phyloP scores from a whole-genome alignment of 495 filamentous ascomycete species.

The Aspergillus leporis region DNA sequence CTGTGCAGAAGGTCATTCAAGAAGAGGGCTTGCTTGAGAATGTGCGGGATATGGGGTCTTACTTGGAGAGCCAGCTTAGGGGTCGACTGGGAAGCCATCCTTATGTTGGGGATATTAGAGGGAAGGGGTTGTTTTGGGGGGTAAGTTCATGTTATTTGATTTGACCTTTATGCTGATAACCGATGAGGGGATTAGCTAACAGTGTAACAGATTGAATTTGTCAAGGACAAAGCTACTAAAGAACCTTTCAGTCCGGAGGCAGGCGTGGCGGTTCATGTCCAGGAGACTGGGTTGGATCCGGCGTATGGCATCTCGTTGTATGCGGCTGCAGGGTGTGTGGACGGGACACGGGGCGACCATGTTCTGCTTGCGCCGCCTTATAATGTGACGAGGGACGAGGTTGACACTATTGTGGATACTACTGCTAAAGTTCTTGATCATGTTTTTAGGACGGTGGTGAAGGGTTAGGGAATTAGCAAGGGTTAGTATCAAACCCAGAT shows the following conservation, averaged over 20 bases:
- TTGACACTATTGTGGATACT: conserved; percentile 57
- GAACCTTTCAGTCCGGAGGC: conserved; percentile 47
- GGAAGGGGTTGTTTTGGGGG: conserved; percentile 58
- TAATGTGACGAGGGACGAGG: conserved; percentile 61
- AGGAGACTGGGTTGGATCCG: conserved; percentile 50
- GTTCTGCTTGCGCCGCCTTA: conserved; percentile 75
- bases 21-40: conserved; percentile 51
- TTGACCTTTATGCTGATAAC: not conserved
- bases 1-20: conserved; percentile 53
- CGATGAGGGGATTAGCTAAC: not conserved
- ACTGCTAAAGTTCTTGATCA: conserved; percentile 36
- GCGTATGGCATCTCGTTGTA: conserved; percentile 68
- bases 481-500: not conserved
- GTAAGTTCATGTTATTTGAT: conserved; percentile 30
- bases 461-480: not conserved
- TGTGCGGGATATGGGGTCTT: conserved; percentile 44
- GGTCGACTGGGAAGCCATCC: conserved; percentile 35
- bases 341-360: conserved; percentile 72
- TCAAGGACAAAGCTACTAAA: conserved; percentile 55
- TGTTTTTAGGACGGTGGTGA: conserved; percentile 30
- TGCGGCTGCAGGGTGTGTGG: conserved; percentile 64
- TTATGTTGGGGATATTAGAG: conserved; percentile 58
- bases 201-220: conserved; percentile 53
- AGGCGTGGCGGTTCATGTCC: conserved; percentile 46
- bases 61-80: conserved; percentile 41